Evolutionary conservation across 805 yeast genomes (phyloP).

Genomic region (Ascoidea tarda): DNA sequence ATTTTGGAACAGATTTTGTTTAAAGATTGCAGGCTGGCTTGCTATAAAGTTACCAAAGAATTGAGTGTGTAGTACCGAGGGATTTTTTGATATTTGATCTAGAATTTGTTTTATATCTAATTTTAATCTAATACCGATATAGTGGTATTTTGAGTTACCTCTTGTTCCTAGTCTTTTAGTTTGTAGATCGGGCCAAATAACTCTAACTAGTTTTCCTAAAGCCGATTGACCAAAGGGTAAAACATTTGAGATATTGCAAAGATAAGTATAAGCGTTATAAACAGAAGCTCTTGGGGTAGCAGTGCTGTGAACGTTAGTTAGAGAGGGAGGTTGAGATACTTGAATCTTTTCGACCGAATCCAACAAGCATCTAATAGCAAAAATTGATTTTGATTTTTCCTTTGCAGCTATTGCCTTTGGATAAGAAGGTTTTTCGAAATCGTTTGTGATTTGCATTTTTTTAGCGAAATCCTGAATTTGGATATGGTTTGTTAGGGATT

Average conservation of each 20-base stretch:
- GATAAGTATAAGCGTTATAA: constrained; percentile 26
- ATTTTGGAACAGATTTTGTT: too few species aligned
- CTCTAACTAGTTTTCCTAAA: constrained; percentile 59
- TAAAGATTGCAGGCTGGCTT: too few species aligned
- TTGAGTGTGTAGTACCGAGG: not conserved
- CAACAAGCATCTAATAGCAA: constrained; percentile 3
- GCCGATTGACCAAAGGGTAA: constrained; percentile 59
- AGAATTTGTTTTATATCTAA: not conserved
- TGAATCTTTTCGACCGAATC: constrained; percentile 1
- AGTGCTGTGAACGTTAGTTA: constrained; percentile 14
- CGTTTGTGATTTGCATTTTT: not conserved
- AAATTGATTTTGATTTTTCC: not conserved
- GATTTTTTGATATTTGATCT: not conserved
- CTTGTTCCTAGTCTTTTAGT: constrained; percentile 74
- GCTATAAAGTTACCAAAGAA: not conserved
- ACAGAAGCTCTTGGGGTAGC: constrained; percentile 29
- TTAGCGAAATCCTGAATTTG: not conserved
- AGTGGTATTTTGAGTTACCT: constrained; percentile 75
- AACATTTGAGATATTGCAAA: constrained; percentile 23
- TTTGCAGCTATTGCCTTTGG: too few species aligned
- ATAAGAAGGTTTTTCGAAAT: too few species aligned
- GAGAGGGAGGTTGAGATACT: constrained; percentile 13
- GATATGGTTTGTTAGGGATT: too few species aligned
- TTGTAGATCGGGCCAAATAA: constrained; percentile 49
- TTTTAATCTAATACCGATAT: constrained; percentile 45